Evolutionary conservation across 1,284 basidiomycete genomes (phyloP).

Genomic region (Limonomyces culmigenus): DNA sequence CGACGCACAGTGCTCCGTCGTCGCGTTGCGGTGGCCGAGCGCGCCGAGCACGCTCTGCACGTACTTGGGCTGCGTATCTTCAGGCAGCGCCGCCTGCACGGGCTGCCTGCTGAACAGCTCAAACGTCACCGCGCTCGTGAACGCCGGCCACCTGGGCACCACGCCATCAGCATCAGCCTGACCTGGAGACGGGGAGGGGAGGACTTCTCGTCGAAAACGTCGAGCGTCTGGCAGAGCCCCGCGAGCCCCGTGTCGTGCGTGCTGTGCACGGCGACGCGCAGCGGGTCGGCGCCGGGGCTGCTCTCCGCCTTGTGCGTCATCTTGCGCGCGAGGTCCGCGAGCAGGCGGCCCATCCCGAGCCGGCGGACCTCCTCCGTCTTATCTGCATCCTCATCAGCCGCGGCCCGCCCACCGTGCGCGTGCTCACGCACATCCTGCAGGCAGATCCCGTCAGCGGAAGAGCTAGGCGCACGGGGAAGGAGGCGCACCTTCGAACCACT

Average conservation of each 20-base stretch:
- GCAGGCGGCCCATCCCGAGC: conserved; percentile 61
- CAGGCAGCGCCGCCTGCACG: too few relatives aligned
- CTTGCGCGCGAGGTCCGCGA: conserved; percentile 42
- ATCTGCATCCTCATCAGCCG: too few relatives aligned
- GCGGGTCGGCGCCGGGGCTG: too few relatives aligned
- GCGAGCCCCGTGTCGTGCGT: conserved; percentile 71
- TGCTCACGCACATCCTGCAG: conserved; percentile 14
- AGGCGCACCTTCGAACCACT: conserved; percentile 58
- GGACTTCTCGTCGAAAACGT: conserved; percentile 60
- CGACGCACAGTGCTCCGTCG: conserved; percentile 32
- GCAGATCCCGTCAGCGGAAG: conserved; percentile 5
- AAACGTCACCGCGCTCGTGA: conserved; percentile 56
- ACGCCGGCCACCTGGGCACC: conserved; percentile 49
- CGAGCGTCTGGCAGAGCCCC: conserved; percentile 48
- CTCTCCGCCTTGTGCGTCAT: conserved; percentile 39
- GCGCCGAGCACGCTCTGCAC: conserved; percentile 20
- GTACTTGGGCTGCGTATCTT: conserved; percentile 10
- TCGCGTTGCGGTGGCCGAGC: too few relatives aligned
- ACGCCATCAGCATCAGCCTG: background rate
- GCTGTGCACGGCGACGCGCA: conserved; percentile 51
- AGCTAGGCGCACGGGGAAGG: conserved; percentile 4
- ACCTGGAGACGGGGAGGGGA: background rate
- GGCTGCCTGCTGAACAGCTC: conserved; percentile 40
- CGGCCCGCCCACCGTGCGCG: conserved; percentile 2
- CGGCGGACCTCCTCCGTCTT: conserved; percentile 60